phyloP scores from a whole-genome alignment of 2,329 filamentous ascomycete species.

The Neophaeococcomyces aloes region DNA sequence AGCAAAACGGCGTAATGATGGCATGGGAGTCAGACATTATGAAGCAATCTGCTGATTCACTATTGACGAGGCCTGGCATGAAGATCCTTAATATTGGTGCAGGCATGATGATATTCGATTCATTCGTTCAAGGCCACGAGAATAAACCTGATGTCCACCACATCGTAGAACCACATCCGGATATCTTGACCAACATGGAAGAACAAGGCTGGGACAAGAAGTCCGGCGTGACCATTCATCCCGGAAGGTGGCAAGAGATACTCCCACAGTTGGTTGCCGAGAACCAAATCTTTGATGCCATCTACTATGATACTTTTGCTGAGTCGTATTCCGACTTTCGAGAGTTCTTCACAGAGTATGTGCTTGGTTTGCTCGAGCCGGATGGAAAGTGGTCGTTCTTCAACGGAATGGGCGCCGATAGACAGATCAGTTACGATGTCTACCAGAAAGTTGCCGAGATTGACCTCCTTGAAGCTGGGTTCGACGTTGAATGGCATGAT shows the following conservation, averaged over 20 bases:
- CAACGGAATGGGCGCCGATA: constrained; percentile 76
- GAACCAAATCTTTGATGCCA: constrained; percentile 66
- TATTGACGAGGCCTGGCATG: constrained; percentile 52
- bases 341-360: constrained; percentile 76
- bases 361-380: constrained; percentile 65
- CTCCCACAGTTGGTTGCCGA: constrained; percentile 56
- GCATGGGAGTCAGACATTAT: constrained; percentile 83
- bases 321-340: constrained; percentile 82
- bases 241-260: constrained; percentile 72
- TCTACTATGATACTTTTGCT: constrained; percentile 97
- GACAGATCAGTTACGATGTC: constrained; percentile 89
- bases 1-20: constrained; percentile 87
- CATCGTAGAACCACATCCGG: constrained; percentile 75
- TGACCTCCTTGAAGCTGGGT: constrained; percentile 76
- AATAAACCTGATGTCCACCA: constrained; percentile 62
- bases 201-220: constrained; percentile 58
- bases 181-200: constrained; percentile 59
- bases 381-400: constrained; percentile 53
- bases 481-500: constrained; percentile 80
- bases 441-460: constrained; percentile 88
- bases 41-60: constrained; percentile 59
- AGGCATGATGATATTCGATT: constrained; percentile 82
- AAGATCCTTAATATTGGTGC: constrained; percentile 78
- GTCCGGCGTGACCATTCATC: constrained; percentile 49
- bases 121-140: constrained; percentile 52